A percentile compares a stretch with the other conserved stretches of the same genome.
phyloP scores from a whole-genome alignment of 2,329 filamentous ascomycete species.

The Pseudogymnoascus sp. region DNA sequence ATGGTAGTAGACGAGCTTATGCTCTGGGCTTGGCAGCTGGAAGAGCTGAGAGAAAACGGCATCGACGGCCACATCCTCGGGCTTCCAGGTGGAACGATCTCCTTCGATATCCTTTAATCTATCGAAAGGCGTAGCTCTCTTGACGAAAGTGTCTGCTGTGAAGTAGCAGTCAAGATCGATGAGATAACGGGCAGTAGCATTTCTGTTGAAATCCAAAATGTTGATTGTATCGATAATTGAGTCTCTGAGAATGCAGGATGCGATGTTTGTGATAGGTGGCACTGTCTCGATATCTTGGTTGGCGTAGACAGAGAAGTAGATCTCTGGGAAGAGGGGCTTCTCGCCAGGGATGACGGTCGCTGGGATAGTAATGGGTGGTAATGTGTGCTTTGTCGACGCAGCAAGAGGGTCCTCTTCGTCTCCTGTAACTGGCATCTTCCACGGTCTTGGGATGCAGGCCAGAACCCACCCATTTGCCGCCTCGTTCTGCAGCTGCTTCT shows the following conservation, averaged over 20 bases:
- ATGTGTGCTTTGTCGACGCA: slow-evolving; percentile 59
- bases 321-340: slow-evolving; percentile 76
- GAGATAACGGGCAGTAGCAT: slow-evolving; percentile 75
- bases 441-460: slow-evolving; percentile 58
- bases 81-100: slow-evolving; percentile 79
- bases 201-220: slow-evolving; percentile 84
- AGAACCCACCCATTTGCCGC: slow-evolving; percentile 68
- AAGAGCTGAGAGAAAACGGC: slow-evolving; percentile 94
- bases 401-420: slow-evolving; percentile 52
- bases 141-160: slow-evolving; percentile 79
- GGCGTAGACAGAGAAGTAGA: slow-evolving; percentile 87
- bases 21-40: slow-evolving; percentile 75
- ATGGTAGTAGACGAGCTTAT: slow-evolving; percentile 96
- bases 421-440: slow-evolving; percentile 51
- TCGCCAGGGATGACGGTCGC: slow-evolving; percentile 65
- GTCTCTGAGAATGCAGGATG: slow-evolving; percentile 77
- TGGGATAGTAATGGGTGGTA: slow-evolving; percentile 71
- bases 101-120: slow-evolving; percentile 63
- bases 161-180: slow-evolving; percentile 97
- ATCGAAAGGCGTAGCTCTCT: slow-evolving; percentile 87
- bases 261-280: slow-evolving; percentile 65
- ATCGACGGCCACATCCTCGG: slow-evolving; percentile 95
- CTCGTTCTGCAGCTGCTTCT: slow-evolving; percentile 77
- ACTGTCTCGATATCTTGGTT: slow-evolving; percentile 86
- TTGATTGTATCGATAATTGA: slow-evolving; percentile 88